Conservation (phyloP, 2,329 filamentous ascomycete species). For the Pyrenophora seminiperda region DNA sequence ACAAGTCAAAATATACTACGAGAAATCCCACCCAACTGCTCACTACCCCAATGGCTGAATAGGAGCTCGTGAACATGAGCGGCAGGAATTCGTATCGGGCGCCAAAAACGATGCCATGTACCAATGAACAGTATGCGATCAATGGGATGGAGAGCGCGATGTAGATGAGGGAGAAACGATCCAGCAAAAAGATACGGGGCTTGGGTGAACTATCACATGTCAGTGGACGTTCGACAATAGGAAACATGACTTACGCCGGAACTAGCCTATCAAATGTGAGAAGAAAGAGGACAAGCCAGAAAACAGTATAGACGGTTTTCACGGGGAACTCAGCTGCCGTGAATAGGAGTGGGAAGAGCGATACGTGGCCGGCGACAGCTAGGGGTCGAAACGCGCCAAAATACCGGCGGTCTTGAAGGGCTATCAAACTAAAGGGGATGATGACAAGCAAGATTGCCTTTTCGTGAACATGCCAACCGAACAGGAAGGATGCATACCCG, state of each 20-base stretch:
- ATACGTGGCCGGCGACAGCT: conserved; percentile 92
- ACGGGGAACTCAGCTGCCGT: conserved; percentile 90
- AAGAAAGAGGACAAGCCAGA: conserved; percentile 88
- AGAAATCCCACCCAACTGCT: conserved; percentile 95
- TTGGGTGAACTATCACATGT: conserved; percentile 62
- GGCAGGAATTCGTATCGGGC: conserved; percentile 86
- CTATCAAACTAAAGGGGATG: conserved; percentile 91
- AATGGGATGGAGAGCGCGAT: conserved; percentile 88
- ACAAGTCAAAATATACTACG: conserved; percentile 77
- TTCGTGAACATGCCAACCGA: conserved; percentile 98
- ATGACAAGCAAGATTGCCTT: conserved; percentile 95
- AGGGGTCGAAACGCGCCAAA: conserved; percentile 90
- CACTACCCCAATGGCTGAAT: conserved; percentile 90
- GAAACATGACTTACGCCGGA: conserved; percentile 64
- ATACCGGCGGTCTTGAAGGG: conserved; percentile 85
- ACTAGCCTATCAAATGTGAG: conserved; percentile 85
- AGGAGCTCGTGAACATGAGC: conserved; percentile 95
- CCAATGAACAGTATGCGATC: conserved; percentile 82
- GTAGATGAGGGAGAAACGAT: conserved; percentile 88
- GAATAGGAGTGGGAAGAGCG: conserved; percentile 91
- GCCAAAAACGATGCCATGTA: conserved; percentile 85
- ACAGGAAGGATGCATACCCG: conserved; percentile 94
- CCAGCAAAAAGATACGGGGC: conserved; percentile 84
- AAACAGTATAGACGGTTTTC: conserved; percentile 89
- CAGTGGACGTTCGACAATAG: conserved; percentile 12